phyloP scores from a whole-genome alignment of 2,329 filamentous ascomycete genomes.

The Penicillium aurantiogriseum region DNA sequence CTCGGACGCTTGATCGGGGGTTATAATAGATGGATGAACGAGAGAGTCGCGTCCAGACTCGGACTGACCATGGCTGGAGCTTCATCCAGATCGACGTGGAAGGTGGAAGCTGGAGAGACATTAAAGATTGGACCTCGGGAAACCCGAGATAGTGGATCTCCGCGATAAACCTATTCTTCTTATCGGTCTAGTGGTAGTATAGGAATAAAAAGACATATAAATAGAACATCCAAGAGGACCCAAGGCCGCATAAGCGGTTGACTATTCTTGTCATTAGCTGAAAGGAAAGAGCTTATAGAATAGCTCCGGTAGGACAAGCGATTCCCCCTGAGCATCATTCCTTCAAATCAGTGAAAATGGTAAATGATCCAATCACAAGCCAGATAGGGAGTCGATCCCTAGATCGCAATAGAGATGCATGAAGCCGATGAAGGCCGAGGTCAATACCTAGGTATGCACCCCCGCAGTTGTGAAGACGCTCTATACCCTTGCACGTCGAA shows the following conservation, averaged over 20 bases:
- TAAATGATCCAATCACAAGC: not conserved
- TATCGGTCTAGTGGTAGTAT: too few relatives aligned
- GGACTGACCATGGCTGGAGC: conserved; percentile 23
- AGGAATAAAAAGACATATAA: too few relatives aligned
- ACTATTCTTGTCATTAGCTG: too few relatives aligned
- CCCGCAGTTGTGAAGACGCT: conserved; percentile 3
- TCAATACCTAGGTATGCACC: not conserved
- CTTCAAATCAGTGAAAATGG: not conserved
- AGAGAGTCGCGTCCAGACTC: conserved; percentile 11
- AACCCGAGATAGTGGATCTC: not conserved
- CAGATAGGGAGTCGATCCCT: not conserved
- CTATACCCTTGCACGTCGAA: not conserved
- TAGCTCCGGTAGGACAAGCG: not conserved
- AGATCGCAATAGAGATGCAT: not conserved
- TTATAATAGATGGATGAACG: not conserved
- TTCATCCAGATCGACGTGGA: conserved; percentile 27
- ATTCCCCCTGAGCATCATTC: not conserved
- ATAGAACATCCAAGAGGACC: too few relatives aligned
- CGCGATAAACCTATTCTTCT: too few relatives aligned
- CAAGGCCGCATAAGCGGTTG: too few relatives aligned
- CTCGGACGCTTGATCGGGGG: not conserved
- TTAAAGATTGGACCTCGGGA: not conserved
- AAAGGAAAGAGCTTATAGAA: too few relatives aligned
- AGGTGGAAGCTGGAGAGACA: not conserved
- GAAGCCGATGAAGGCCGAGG: conserved; percentile 9